Conservation (phyloP, 2,329 filamentous ascomycete species). For the Ophiocordyceps australis region DNA sequence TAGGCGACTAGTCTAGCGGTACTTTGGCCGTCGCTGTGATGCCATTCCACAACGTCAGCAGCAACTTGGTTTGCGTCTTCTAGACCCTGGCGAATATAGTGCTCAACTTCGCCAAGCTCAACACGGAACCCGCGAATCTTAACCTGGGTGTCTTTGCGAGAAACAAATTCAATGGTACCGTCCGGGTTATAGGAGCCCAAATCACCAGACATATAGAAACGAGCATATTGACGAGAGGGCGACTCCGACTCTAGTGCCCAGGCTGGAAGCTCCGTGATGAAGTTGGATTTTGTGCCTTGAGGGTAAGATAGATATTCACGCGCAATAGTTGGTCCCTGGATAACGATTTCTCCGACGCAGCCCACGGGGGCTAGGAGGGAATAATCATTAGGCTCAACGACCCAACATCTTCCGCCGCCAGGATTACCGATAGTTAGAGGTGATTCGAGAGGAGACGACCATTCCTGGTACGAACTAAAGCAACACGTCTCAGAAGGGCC, state of each 20-base stretch:
- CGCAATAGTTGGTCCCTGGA: too few species aligned
- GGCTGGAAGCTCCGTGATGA: neutral
- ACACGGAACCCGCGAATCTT: neutral
- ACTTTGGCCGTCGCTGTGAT: too few species aligned
- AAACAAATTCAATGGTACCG: neutral
- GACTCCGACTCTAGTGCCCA: neutral
- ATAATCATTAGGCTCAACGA: too few species aligned
- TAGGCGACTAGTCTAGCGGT: neutral
- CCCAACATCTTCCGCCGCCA: neutral
- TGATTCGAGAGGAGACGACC: neutral
- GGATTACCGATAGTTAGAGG: neutral
- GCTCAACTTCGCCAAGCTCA: neutral
- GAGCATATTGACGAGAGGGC: neutral
- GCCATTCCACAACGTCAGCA: neutral
- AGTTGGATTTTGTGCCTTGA: neutral
- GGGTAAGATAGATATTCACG: too few species aligned
- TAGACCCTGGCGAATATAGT: neutral
- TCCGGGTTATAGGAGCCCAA: neutral
- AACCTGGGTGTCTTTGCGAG: neutral
- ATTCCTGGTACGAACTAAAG: neutral
- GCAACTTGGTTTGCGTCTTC: neutral
- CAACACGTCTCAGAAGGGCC: neutral
- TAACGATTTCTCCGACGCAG: too few species aligned
- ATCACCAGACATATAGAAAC: neutral
- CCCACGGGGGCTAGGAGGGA: too few species aligned